These are phyloP conservation scores for Wallacemonas sp. DNA, from an alignment of 208 protist genomes.

Conservation along the genomic window DNA sequence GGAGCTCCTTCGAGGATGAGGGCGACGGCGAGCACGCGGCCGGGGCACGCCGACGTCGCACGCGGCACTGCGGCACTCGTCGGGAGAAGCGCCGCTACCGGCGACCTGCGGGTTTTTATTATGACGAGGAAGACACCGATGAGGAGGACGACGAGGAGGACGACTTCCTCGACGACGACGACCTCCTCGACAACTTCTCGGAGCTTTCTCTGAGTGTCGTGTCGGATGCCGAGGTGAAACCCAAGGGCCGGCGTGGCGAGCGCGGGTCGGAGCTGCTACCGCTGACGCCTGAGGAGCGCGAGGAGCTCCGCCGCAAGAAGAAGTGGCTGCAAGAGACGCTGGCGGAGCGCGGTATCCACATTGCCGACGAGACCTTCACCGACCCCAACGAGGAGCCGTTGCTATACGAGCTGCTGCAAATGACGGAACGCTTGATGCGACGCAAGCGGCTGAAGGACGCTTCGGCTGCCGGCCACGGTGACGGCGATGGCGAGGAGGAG, in stretches of 20 bases:
- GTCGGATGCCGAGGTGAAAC: conserved; percentile 1
- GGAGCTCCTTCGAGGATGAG: conserved; percentile 35
- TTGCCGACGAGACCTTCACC: conserved; percentile 39
- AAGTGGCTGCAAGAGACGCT: conserved; percentile 45
- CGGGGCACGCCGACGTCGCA: conserved; percentile 21
- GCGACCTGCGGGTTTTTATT: conserved; percentile 19
- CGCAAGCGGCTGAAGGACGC: conserved; percentile 28
- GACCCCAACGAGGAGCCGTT: conserved; percentile 39
- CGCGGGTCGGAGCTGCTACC: neutral
- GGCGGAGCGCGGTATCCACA: conserved; percentile 41
- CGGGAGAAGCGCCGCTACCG: conserved; percentile 20
- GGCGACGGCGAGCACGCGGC: conserved; percentile 20
- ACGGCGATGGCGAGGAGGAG: conserved; percentile 35
- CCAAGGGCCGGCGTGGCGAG: neutral
- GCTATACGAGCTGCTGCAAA: conserved; percentile 54
- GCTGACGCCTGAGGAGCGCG: conserved; percentile 36
- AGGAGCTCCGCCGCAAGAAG: conserved; percentile 37
- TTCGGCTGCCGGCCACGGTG: conserved; percentile 1
- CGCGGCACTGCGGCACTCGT: conserved; percentile 22
- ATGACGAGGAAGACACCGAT: conserved; percentile 3
- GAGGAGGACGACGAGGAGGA: conserved; percentile 6
- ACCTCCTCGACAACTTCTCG: conserved; percentile 20
- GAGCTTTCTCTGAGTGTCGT: conserved; percentile 13
- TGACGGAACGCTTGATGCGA: conserved; percentile 23
- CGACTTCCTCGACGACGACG: conserved; percentile 11